Base-by-base conservation (phyloP, 1,139 yeast species). In the Meyerozyma sp. region DNA sequence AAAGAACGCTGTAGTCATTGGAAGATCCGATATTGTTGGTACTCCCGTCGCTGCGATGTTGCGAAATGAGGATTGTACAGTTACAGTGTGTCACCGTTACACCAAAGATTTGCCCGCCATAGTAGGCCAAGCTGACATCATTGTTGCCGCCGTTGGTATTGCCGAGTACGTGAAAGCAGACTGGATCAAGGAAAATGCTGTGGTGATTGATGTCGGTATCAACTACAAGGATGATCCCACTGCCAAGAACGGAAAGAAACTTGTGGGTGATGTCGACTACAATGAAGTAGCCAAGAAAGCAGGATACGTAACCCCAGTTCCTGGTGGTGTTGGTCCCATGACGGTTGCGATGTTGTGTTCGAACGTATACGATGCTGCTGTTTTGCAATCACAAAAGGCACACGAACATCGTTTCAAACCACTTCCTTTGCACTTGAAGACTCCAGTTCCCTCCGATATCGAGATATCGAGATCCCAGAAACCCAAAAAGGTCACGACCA, bases 311-410 rank as follows among this genome's bases (percentile, higher is more conserved):
- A 93, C 98, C 21, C 98, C 98, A 26, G 99, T 93, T 46, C 99
- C 98, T 42, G 99, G 99, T 61, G 98, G 98, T 53, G 98, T 93
- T 48, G 98, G 98, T 43, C 99, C 98, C 56, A 93, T 93, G 98
- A 93, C 99, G 10, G 98, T 93, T 42, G 98, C 98, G 42, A 88
- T 90, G 86, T 78, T 93, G 47, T 80, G 91, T 64, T 74, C 82
- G 42, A 85, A 85, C 55, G 86, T 85, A 5, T 68, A 79, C 46
- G 70, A 73, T 47, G 84, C 87, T 40, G 86, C 88, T n/a, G 68
- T 80, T 47, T 59, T 77, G 54, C 73, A 76, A 60, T 75, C 77
- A 40, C 65, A 72, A 52, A 63, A 61, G 42, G 77, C 76, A 14
- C 79, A 74, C 49, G 67, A 66, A 50, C 75, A 71, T 49, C 58